Base-by-base conservation (phyloP, 306 rosid species). In the Vigna mungo region DNA sequence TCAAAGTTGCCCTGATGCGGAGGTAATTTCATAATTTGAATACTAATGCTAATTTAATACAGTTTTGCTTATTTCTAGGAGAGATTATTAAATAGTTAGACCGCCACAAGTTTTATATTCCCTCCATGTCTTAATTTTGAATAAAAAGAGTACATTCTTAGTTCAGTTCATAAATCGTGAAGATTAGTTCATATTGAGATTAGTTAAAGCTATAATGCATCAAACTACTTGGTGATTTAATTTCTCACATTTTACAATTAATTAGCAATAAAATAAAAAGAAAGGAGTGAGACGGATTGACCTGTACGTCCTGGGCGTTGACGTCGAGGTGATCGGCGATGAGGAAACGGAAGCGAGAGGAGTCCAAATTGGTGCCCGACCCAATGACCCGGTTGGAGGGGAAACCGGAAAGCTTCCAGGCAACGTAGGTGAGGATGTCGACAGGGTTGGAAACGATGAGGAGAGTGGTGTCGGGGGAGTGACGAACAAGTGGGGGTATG, bases 251-350 rank as follows among this genome's bases (percentile, higher is more conserved):
- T 52, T 52, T 17, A 7, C 9, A 54, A 10, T 34, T 34, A 54
- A 10, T 34, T 34, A 34, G 5, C 5, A 34, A 34, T 34, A 17
- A 7, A 4, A 21, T 39, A 7, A 21, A 4, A 55, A 11, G 5
- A 23, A 10, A 32, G 3, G 14, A 61, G 23, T 44, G 72, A 68
- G 5, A 37, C 7, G 72, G 14, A 87, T 20, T 75, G n/a, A 93
- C 98, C 88, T 91, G 97, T 3, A 90, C 98, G 51, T 94, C 98
- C 86, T 94, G 98, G 65, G 98, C 97, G 14, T 89, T 94, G 55
- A 88, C 98, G 65, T 94, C 90, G 6, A 94, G 97, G 76, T 94
- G 97, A 77, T 94, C 95, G 0, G 98, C 98, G 1, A 94, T 92
- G 59, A 90, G 97, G 70, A 92, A 94, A 17, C 95, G 75, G 43